Evolutionary conservation across 768 basidiomycete genomes (phyloP), one percentile per base, ranked within the genome.

Genomic region (Tricholoma sp.): DNA sequence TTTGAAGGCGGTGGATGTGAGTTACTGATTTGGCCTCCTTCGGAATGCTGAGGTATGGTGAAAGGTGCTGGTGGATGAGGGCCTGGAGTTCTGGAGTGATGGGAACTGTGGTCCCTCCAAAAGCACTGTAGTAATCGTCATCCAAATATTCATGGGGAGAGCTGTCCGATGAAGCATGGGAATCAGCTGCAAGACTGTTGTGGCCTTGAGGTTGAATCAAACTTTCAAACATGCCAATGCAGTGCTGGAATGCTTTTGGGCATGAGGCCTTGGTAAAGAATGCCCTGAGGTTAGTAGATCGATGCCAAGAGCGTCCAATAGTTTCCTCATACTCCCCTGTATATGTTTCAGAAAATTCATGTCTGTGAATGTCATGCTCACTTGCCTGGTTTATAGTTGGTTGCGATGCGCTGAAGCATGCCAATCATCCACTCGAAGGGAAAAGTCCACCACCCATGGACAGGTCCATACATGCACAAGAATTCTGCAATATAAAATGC

Each of bases 401-500:
- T 72, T 5, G 61, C 47, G 10, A 75, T 62, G 1, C 59, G 46
- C 46, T 79, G 74, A 0, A 78, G 57, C 35, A 61, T 66, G 0
- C 76, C 71, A 50, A 78, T 77, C 10, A 72, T 55, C 0, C 64
- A 52, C 53, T 78, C 72, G 45, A 71, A 75, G 0, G 71, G 73
- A 57, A 72, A 77, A 1, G 65, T 62, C 72, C 74, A 76, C 77
- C 73, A 78, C 1, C 66, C 67, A 37, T 37, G 35, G 35, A 37
- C 21, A 0, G 63, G 67, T n/a, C n/a, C n/a, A n/a, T n/a, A n/a
- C n/a, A n/a, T n/a, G n/a, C n/a, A n/a, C n/a, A n/a, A n/a, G n/a
- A n/a, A n/a, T n/a, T n/a, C n/a, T n/a, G n/a, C n/a, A n/a, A n/a
- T n/a, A n/a, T n/a, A n/a, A n/a, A n/a, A n/a, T n/a, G n/a, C n/a